Base-by-base conservation (phyloP, 2,329 filamentous ascomycete species). In the Lasiodiplodia gonubiensis region DNA sequence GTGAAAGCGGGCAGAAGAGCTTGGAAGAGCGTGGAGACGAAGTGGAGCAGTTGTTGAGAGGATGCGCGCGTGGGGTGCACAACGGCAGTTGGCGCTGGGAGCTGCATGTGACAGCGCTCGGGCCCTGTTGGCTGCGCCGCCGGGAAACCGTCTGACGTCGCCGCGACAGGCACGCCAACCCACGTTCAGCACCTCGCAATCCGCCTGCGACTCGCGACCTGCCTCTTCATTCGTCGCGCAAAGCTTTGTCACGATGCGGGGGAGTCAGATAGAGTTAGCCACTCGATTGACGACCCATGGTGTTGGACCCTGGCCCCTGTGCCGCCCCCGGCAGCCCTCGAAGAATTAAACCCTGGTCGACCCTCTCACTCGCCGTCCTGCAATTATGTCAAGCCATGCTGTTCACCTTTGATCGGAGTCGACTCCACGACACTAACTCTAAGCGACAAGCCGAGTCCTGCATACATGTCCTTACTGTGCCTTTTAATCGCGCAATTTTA, bases 201-300 rank as follows among this genome's bases (percentile, higher is more conserved):
- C 18, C 39, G n/a, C 11, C 14, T 21, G 57, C 57, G 30, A 54
- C 53, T n/a, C 33, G 49, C 27, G 6, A 33, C n/a, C 27, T 4
- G 54, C 6, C 16, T 8, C 52, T 12, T 11, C 52, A 33, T 54
- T 35, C 18, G 57, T 39, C 14, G 16, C 7, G 27, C 57, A 35
- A 21, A 35, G 39, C 27, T 25, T 23, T 51, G 27, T 33, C 42
- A 37, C 37, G 59, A 63, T 63, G 59, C 59, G 59, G 59, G 57
- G 59, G 33, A 37, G 16, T 16, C 59, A 63, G 59, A 63, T 63
- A 33, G 59, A 63, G 59, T 63, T 63, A 37, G 59, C 59, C 59
- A 63, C 59, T 21, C 59, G 59, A 63, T 63, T 51, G 42, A 63
- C 30, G 23, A 23, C 16, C 59, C 59, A 14, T 3, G 16, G 27